Base-by-base conservation (phyloP, 2,329 filamentous ascomycete genomes). In the Drechslera avenae region DNA sequence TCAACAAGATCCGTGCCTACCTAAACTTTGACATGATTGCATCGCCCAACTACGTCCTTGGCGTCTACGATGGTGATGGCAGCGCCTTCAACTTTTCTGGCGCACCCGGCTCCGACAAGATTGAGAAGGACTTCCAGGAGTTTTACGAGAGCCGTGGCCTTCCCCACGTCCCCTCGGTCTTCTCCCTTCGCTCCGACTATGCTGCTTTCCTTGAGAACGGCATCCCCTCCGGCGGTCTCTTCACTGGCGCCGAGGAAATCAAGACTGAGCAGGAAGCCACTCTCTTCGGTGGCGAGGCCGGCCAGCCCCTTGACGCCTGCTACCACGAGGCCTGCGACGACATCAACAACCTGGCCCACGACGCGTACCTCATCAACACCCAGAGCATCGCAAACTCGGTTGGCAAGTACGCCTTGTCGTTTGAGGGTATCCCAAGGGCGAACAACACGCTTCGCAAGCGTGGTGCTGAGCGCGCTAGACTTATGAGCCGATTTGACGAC, bases 11-110 rank as follows among this genome's bases (percentile, higher is more conserved):
- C 47, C 66, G 72, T 9, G 70, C 73, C 10, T 75, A 75, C 58
- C 72, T 76, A 56, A 75, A 76, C 66, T 76, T 75, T 60, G 74
- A 76, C 61, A 76, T 76, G 74, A 73, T 75, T 34, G 73, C 70
- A 4, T 68, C 62, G 3, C 73, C 73, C 35, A 75, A 74, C 68
- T 75, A 72, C 53, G 66, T 73, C 28, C 65, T 72, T 18, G 71
- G 70, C 17, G 71, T 75, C 56, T 74, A 74, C 54, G 72, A 75
- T 47, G 72, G 72, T 39, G 68, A 75, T 50, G 72, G 72, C 40
- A 63, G 51, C 33, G 64, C 71, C 0, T 74, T 73, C 54, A 74
- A 74, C 62, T 65, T 73, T 48, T 66, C 64, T 17, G 72, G 72
- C 21, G 71, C 72, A 3, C 40, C 63, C 1, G 73, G 73, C 17